Evolutionary conservation across 2,329 filamentous ascomycete species (phyloP).

Genomic region (Lachnellula subtilissima): DNA sequence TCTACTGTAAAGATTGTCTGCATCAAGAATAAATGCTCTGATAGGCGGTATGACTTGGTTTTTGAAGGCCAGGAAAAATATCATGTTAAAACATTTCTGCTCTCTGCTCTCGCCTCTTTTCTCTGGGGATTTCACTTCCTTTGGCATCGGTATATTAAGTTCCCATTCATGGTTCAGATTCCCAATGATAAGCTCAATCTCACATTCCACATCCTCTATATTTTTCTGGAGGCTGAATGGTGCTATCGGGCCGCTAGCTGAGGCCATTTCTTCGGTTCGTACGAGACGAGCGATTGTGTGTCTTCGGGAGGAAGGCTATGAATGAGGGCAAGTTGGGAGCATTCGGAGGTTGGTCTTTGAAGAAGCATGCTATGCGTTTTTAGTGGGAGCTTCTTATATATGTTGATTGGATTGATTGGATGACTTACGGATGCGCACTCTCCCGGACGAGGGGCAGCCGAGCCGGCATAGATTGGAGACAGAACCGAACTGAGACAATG

Average conservation of each 20-base stretch:
- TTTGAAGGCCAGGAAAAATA: conserved; percentile 8
- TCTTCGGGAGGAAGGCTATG: too few species aligned
- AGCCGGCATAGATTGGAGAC: too few species aligned
- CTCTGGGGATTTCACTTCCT: conserved; percentile 1
- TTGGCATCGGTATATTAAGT: conserved; percentile 1
- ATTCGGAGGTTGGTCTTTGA: too few species aligned
- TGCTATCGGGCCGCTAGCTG: neutral
- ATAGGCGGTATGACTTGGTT: neutral
- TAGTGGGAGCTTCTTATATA: too few species aligned
- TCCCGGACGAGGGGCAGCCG: too few species aligned
- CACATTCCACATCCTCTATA: neutral
- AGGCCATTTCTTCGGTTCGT: neutral
- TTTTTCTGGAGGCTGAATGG: neutral
- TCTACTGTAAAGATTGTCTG: neutral
- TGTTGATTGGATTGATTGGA: too few species aligned
- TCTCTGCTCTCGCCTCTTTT: neutral
- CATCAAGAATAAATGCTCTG: conserved; percentile 2
- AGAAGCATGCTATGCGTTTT: too few species aligned
- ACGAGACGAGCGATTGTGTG: too few species aligned
- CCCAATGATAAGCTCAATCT: conserved; percentile 1
- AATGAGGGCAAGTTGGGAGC: too few species aligned
- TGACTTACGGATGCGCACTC: too few species aligned
- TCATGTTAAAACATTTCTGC: conserved; percentile 4
- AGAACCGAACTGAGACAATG: too few species aligned
- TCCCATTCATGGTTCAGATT: conserved; percentile 8